Percentiles rank a stretch among this genome's conserved stretches.
Conservation (phyloP, 805 yeast genomes). For the Saccharomyces jurei region DNA sequence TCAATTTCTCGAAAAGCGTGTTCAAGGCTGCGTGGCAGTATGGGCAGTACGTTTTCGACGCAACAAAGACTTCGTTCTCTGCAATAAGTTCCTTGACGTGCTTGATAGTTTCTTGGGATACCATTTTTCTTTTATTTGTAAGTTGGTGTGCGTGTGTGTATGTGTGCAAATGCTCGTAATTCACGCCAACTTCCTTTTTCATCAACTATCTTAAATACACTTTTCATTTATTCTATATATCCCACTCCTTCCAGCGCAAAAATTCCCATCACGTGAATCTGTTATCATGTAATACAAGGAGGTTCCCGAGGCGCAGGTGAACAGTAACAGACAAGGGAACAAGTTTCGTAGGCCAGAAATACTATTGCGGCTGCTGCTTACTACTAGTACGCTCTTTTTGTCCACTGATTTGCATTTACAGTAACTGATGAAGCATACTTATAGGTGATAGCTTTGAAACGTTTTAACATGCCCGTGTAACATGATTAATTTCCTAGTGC, state of each 20-base stretch:
- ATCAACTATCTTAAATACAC: background rate
- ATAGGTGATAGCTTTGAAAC: background rate
- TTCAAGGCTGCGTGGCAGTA: conserved; percentile 43
- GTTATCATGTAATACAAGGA: background rate
- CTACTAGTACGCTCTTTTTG: background rate
- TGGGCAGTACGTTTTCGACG: conserved; percentile 73
- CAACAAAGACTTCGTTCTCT: conserved; percentile 63
- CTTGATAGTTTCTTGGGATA: conserved; percentile 46
- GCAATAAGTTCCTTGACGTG: conserved; percentile 59
- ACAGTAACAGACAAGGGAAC: background rate
- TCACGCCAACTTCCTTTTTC: background rate
- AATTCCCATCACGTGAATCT: conserved; percentile 40
- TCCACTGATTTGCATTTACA: background rate
- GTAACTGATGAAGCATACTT: background rate
- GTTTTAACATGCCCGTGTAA: conserved; percentile 30
- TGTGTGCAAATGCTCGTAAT: background rate
- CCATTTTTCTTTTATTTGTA: conserved; percentile 35
- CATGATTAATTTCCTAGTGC: conserved; percentile 45
- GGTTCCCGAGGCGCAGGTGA: background rate
- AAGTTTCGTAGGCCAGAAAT: background rate
- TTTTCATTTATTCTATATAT: conserved; percentile 41
- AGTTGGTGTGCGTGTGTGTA: background rate
- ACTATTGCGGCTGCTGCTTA: background rate
- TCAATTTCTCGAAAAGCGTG: conserved; percentile 32
- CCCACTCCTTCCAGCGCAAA: conserved; percentile 44